Conservation (phyloP, 192 early-diverging fungal genomes). For the Diversispora eburnea region DNA sequence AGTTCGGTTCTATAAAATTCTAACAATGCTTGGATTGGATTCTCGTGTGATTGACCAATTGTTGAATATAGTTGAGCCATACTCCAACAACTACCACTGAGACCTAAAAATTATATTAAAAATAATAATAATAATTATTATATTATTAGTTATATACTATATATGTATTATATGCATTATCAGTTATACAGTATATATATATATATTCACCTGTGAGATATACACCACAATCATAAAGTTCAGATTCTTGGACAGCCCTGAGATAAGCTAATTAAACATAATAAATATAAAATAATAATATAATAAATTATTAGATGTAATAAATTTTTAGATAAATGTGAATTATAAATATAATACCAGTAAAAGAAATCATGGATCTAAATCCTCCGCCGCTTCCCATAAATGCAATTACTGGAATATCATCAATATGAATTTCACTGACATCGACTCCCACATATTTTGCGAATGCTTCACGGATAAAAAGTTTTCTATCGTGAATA, state of each 20-base stretch:
- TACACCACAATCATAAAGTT: slow-evolving; percentile 65
- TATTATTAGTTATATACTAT: too few relatives aligned
- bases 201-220: slow-evolving; percentile 56
- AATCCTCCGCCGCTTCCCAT: slow-evolving; percentile 74
- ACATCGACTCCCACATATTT: slow-evolving; percentile 67
- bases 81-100: too few relatives aligned
- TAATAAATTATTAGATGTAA: too few relatives aligned
- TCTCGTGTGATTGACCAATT: too few relatives aligned
- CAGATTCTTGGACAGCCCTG: slow-evolving; percentile 59
- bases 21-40: too few relatives aligned
- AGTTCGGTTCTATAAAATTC: too few relatives aligned
- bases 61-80: too few relatives aligned
- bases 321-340: too few relatives aligned
- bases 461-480: slow-evolving; percentile 54
- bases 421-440: slow-evolving; percentile 53
- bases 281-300: too few relatives aligned
- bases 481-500: slow-evolving; percentile 1
- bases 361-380: slow-evolving; percentile 69
- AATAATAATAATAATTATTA: too few relatives aligned
- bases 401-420: slow-evolving; percentile 68
- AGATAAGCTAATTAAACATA: slow-evolving; percentile 46
- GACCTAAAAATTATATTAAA: too few relatives aligned
- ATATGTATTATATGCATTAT: too few relatives aligned
- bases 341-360: slow-evolving; percentile 25
- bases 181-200: not conserved